Percentiles rank a stretch among this genome's conserved stretches.
Evolutionary conservation across 2,329 filamentous ascomycete genomes (phyloP).

Genomic region (Venturia oleaginea): DNA sequence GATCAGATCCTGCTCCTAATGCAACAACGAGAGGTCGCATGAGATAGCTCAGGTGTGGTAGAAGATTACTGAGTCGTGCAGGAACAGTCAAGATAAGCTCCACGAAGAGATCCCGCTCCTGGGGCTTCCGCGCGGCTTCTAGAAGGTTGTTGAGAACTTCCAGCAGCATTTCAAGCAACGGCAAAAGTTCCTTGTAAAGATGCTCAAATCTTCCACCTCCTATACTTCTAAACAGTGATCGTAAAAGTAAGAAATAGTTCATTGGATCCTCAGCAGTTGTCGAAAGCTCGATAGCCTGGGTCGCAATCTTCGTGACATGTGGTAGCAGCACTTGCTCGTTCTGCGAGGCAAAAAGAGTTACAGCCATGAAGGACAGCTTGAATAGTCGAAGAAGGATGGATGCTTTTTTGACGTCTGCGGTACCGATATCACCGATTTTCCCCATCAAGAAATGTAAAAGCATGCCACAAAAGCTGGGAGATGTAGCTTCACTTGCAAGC

Average conservation of each 20-base stretch:
- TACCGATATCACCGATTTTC: slow-evolving; percentile 88
- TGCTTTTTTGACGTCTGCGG: slow-evolving; percentile 81
- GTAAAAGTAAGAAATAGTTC: slow-evolving; percentile 92
- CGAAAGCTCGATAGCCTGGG: slow-evolving; percentile 91
- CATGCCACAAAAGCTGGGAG: slow-evolving; percentile 96
- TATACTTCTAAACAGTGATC: slow-evolving; percentile 91
- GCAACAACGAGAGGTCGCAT: slow-evolving; percentile 98
- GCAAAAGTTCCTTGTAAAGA: slow-evolving; percentile 94
- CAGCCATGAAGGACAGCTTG: slow-evolving; percentile 98
- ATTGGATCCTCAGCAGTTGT: slow-evolving; percentile 95
- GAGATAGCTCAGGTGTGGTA: slow-evolving; percentile 90
- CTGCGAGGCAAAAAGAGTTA: slow-evolving; percentile 86
- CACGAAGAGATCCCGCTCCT: slow-evolving; percentile 91
- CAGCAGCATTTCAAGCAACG: slow-evolving; percentile 90
- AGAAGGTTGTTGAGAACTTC: slow-evolving; percentile 95
- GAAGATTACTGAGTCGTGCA: slow-evolving; percentile 81
- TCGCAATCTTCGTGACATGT: slow-evolving; percentile 94
- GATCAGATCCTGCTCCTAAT: slow-evolving; percentile 78
- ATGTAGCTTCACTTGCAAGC: slow-evolving; percentile 95
- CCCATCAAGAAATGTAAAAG: slow-evolving; percentile 95
- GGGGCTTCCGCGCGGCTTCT: slow-evolving; percentile 78
- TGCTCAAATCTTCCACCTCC: slow-evolving; percentile 96
- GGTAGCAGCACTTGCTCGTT: slow-evolving; percentile 94
- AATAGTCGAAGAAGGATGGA: slow-evolving; percentile 89
- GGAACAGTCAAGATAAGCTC: slow-evolving; percentile 95